Conservation (phyloP, 495 filamentous ascomycete genomes). For the Aspergillus steynii region DNA sequence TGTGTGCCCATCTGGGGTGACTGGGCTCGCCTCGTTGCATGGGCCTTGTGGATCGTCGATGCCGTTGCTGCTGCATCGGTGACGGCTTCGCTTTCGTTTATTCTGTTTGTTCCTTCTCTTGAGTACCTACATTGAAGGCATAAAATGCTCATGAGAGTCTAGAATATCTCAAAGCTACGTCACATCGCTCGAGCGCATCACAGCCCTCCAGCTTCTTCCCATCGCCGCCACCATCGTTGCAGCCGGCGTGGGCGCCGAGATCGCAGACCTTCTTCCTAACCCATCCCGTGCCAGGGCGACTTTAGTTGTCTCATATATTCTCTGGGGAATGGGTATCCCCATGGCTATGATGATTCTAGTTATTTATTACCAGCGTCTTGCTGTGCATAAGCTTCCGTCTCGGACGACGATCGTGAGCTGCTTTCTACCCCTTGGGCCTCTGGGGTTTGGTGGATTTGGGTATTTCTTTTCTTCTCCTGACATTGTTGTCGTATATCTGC, state of each 20-base stretch:
- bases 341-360: conserved; percentile 44
- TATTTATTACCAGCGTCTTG: conserved; percentile 50
- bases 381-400: conserved; percentile 45
- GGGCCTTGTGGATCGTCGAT: conserved; percentile 51
- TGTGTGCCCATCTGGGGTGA: conserved; percentile 47
- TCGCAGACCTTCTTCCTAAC: conserved; percentile 33
- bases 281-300: conserved; percentile 36
- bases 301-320: conserved; percentile 41
- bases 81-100: conserved; percentile 42
- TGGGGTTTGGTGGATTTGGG: conserved; percentile 48
- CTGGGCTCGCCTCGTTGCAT: conserved; percentile 35
- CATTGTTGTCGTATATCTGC: background rate
- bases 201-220: conserved; percentile 47
- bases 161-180: conserved; percentile 42
- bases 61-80: conserved; percentile 36
- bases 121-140: background rate
- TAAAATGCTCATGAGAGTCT: background rate
- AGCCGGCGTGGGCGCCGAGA: conserved; percentile 39
- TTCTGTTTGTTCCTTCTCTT: conserved; percentile 31
- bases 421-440: conserved; percentile 49
- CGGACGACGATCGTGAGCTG: conserved; percentile 47
- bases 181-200: conserved; percentile 41
- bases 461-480: conserved; percentile 11
- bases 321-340: conserved; percentile 48
- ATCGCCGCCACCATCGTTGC: conserved; percentile 50